Base-by-base conservation (phyloP, 208 protist species). In the Leishmania aethiopica region DNA sequence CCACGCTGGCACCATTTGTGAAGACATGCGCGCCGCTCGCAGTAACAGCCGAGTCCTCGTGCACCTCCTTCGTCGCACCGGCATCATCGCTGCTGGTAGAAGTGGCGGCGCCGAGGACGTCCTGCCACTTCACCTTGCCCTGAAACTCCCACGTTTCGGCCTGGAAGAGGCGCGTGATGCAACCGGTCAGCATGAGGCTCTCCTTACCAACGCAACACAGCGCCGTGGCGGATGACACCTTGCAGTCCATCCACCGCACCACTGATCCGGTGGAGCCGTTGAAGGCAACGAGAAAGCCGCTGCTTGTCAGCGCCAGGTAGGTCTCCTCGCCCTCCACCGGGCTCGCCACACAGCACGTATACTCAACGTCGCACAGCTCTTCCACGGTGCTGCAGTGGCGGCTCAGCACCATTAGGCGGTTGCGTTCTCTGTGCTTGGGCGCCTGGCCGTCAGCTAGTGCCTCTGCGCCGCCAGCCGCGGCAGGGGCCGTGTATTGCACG, bases 231-330 rank as follows among this genome's bases (percentile, higher is more conserved):
- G 85, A 75, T 17, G 85, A 90, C 47, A 96, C 89, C 86, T 96
- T 96, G 84, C 93, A 94, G 81, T 97, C 92, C 94, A 97, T 97
- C 93, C 94, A 97, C n/a, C 90, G 90, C 57, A 93, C 60, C 32
- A 95, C 86, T 0, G 89, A 82, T 8, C 94, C 93, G 35, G 82
- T 94, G 17, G 78, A 62, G n/a, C 71, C 53, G 82, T 94, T 88
- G 73, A 96, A 90, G 19, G 88, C 86, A 17, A 97, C 91, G 22
- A 97, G 77, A 80, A 89, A 92, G 55, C 94, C 94, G 7, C 32
- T 79, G 22, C 77, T 80, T 1, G 94, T 95, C 19, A 97, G 89
- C 15, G 86, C 93, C 5, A 91, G 45, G 64, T 92, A 91, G 5
- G 77, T 80, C 70, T 82, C 77, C 57, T 88, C 90, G 5, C 60